phyloP scores from a whole-genome alignment of 2,329 filamentous ascomycete genomes.

The Geoglossum cookeanum region DNA sequence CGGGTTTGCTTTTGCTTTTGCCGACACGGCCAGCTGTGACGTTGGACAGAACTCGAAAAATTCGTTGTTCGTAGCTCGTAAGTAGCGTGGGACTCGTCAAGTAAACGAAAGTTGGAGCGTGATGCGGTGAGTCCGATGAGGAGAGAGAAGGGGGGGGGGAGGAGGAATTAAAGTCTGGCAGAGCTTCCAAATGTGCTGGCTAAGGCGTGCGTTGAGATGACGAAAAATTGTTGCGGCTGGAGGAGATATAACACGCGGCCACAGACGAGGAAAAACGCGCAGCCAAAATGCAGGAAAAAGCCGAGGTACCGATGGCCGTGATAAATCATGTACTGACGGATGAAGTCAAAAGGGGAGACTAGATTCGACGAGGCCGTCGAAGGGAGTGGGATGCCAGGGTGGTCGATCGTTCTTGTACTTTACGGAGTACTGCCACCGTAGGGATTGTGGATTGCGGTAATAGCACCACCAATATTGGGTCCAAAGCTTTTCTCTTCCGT shows the following conservation, averaged over 20 bases:
- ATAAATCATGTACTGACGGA: neutral
- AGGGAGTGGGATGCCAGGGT: neutral
- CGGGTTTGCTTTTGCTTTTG: neutral
- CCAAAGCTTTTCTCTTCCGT: neutral
- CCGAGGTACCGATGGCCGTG: neutral
- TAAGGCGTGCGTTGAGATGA: neutral
- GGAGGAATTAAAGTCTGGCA: neutral
- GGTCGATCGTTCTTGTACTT: constrained; percentile 1
- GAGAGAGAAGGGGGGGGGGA: neutral
- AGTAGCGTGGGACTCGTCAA: constrained; percentile 1
- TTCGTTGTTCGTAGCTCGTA: constrained; percentile 1
- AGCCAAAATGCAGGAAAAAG: neutral
- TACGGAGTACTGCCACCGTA: neutral
- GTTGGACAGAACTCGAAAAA: constrained; percentile 1
- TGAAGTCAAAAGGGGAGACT: neutral
- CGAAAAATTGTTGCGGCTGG: constrained; percentile 1
- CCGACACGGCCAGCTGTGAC: neutral
- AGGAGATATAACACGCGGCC: constrained; percentile 2
- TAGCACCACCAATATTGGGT: neutral
- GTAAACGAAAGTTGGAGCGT: constrained; percentile 1
- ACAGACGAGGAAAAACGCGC: neutral
- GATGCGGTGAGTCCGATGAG: neutral
- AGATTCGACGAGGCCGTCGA: neutral
- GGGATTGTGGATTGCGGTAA: neutral
- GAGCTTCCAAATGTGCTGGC: neutral